Base-by-base conservation (phyloP, 2,329 filamentous ascomycete species). In the Trichophaea hybrida region DNA sequence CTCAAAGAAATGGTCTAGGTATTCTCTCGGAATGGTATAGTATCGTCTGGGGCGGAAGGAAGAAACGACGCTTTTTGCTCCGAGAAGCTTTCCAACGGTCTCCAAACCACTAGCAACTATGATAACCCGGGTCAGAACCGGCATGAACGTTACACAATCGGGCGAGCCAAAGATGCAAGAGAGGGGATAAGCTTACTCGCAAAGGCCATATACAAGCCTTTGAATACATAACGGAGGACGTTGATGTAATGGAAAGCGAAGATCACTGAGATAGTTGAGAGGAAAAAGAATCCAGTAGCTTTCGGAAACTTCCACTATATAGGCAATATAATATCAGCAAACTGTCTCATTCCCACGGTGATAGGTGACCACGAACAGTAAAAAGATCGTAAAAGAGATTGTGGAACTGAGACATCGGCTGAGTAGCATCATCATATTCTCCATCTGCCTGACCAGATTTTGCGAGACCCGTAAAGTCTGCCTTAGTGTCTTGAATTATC, bases 321-420 rank as follows among this genome's bases (percentile, higher is more conserved):
- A 43, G 50, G 24, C 50, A 3, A 53, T 50, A 33, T 62, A 56
- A 68, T 66, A 69, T 71, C 61, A 70, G 68, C 57, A 68, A 43
- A 6, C 55, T 49, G 44, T n/a, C 7, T 8, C 15, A 8, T 49
- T 43, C 38, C n/a, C 38, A 43, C 38, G 38, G n/a, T 15, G 40
- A 57, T 43, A 55, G 34, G 54, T 50, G 37, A 58, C 40, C 62
- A 70, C 83, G 77, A 81, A 83, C 85, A 66, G 82, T 84, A 63
- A 86, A 75, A 59, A 86, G 76, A 71, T 83, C 80, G 55, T 78
- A 79, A 73, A 86, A 85, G 73, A 85, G 80, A 13, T 81, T 85
- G 74, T 85, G 82, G 71, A 85, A 86, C 72, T 84, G 80, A 61
- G 81, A 84, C 69, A 84, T 72, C 48, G 64, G 59, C 37, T 65